Conservation (phyloP, 176 grass and related monocot species). For the Eragrostis curvula region DNA sequence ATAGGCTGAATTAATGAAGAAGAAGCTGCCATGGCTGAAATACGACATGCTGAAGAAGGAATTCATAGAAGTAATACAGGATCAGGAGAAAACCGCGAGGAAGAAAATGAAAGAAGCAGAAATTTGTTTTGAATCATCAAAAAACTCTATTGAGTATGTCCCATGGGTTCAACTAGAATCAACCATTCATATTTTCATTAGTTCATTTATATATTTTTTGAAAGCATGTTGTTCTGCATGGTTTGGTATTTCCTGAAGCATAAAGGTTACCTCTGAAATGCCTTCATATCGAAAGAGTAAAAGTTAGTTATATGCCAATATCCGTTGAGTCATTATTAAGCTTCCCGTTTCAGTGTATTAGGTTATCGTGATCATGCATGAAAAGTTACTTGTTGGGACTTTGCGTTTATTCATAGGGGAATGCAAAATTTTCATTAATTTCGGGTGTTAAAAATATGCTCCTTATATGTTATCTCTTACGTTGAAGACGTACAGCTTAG, state of each 20-base stretch:
- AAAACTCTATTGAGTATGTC: slow-evolving; percentile 76
- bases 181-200: neutral
- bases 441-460: too few relatives aligned
- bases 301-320: neutral
- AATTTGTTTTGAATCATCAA: slow-evolving; percentile 70
- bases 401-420: too few relatives aligned
- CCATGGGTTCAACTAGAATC: neutral
- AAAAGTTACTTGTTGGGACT: too few relatives aligned
- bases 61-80: slow-evolving; percentile 54
- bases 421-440: too few relatives aligned
- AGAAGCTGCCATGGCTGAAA: slow-evolving; percentile 92
- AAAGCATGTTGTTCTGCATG: neutral
- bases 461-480: too few relatives aligned
- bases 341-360: too few relatives aligned
- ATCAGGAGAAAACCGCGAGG: slow-evolving; percentile 57
- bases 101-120: slow-evolving; percentile 73
- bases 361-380: neutral
- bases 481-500: too few relatives aligned
- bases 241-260: neutral
- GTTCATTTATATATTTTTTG: neutral
- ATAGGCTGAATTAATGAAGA: too few relatives aligned
- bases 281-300: neutral
- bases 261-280: neutral
- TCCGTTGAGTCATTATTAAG: too few relatives aligned
- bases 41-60: slow-evolving; percentile 71